Conservation (phyloP, 2,329 filamentous ascomycete species). For the Phaeosphaeriaceae sp. region DNA sequence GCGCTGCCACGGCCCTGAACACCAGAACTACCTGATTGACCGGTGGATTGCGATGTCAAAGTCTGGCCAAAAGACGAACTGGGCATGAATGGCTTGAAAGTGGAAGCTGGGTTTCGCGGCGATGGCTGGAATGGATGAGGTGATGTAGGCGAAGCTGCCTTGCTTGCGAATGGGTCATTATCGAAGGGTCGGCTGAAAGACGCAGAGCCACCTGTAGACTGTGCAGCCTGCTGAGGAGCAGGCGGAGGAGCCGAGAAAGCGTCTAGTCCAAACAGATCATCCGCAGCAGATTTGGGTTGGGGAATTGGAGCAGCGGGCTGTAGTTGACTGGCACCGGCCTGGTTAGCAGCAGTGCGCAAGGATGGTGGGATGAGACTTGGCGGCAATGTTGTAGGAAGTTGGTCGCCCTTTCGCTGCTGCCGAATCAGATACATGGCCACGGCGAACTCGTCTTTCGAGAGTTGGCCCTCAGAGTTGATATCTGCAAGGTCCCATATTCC, state of each 20-base stretch:
- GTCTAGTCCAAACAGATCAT: constrained; percentile 93
- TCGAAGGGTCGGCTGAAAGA: constrained; percentile 52
- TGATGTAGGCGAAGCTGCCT: constrained; percentile 61
- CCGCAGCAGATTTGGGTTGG: constrained; percentile 78
- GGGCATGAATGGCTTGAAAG: constrained; percentile 90
- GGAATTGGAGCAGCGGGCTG: constrained; percentile 50
- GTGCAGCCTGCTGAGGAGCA: constrained; percentile 64
- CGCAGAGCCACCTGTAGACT: constrained; percentile 77
- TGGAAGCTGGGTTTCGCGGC: constrained; percentile 52
- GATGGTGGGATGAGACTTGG: constrained; percentile 84
- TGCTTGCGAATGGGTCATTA: constrained; percentile 69
- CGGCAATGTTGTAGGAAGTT: constrained; percentile 78
- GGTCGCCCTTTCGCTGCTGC: constrained; percentile 77
- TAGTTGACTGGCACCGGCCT: constrained; percentile 55
- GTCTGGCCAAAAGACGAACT: constrained; percentile 91
- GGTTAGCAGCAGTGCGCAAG: constrained; percentile 66
- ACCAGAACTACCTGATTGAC: constrained; percentile 60
- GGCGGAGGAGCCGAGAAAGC: constrained; percentile 63
- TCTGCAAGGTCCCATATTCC: constrained; percentile 98
- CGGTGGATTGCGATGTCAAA: constrained; percentile 78
- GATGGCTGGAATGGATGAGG: constrained; percentile 56
- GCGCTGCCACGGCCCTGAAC: constrained; percentile 47
- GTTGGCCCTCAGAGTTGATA: constrained; percentile 85
- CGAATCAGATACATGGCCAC: constrained; percentile 97
- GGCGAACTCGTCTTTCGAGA: constrained; percentile 90